Evolutionary conservation across 352 stramenopile species (phyloP), one percentile per base, ranked within the genome.

Genomic region (Pythium folliculosum): DNA sequence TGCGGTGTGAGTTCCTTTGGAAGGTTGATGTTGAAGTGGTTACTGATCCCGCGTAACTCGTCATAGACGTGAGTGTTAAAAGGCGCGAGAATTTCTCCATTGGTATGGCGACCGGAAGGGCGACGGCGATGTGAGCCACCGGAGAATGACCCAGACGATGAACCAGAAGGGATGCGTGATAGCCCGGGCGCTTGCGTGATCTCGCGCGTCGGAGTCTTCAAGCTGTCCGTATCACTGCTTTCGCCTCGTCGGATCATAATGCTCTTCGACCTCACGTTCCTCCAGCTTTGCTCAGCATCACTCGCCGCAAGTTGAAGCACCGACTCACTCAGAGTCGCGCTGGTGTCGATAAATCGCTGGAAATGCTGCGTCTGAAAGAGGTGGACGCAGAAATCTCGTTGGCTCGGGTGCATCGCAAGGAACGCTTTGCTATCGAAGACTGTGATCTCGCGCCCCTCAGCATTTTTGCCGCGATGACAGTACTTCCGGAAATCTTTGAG

Each of bases 281-380:
- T 70, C 77, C 78, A 84, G 30, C 77, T 83, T 53, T 75, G 73
- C 16, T 89, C 80, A 5, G 72, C 63, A 10, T 89, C 80, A 23
- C 69, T 69, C 19, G 62, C 55, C 16, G 44, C 17, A 21, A 70
- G 72, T 49, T 23, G 61, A 27, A 66, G 37, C 60, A 64, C 14
- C 16, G 37, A 77, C 37, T 72, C 47, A 64, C 49, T 69, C 16
- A 58, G 21, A 21, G 35, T 54, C 5, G 55, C 61, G 35, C 74
- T 77, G 16, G 71, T 77, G 48, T 91, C 81, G 32, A 93, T 73
- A 30, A 88, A 91, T 3, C 78, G 75, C 56, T 91, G 79, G 49
- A 93, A 93, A 25, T 89, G 71, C 48, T 91, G 85, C 0, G 85
- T 93, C 47, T 91, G 78, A 56, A 93, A 91, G 7, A 93, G 71